A percentile compares a stretch with the other conserved stretches of the same genome.
These are phyloP conservation scores for Trichosporon faecale DNA, from an alignment of 1,284 basidiomycete genomes.

Conservation along the genomic window DNA sequence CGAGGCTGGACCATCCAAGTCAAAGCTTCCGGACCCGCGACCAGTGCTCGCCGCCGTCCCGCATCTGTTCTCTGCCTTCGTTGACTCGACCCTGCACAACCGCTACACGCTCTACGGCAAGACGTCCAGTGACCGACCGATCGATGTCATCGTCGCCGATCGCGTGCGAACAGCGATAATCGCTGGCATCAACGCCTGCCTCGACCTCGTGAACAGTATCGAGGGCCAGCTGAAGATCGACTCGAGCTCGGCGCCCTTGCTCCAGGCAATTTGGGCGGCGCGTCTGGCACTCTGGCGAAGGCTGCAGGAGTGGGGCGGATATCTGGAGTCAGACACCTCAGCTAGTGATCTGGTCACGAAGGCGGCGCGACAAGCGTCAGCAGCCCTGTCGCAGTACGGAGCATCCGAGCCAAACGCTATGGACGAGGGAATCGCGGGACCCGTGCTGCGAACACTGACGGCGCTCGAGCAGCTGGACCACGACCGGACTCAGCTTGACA, in stretches of 20 bases:
- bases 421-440: conserved; percentile 22
- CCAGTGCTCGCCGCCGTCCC: conserved; percentile 27
- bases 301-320: conserved; percentile 44
- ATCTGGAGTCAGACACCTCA: conserved; percentile 39
- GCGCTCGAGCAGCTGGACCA: conserved; percentile 39
- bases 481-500: conserved; percentile 26
- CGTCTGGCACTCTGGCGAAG: conserved; percentile 32
- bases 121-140: conserved; percentile 30
- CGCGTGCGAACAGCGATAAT: conserved; percentile 38
- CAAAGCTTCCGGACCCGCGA: not conserved
- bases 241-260: not conserved
- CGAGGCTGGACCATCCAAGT: not conserved
- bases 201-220: conserved; percentile 25
- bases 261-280: conserved; percentile 24
- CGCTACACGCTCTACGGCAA: conserved; percentile 37
- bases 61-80: conserved; percentile 29
- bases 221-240: conserved; percentile 19
- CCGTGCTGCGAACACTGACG: conserved; percentile 25
- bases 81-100: conserved; percentile 26
- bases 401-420: conserved; percentile 18
- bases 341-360: conserved; percentile 30
- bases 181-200: conserved; percentile 21
- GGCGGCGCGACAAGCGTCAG: conserved; percentile 25
- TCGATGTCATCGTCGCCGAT: conserved; percentile 26
- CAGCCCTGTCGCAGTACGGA: conserved; percentile 23